Conservation (phyloP, 2,329 filamentous ascomycete species). For the Trichoderma semiorbis region DNA sequence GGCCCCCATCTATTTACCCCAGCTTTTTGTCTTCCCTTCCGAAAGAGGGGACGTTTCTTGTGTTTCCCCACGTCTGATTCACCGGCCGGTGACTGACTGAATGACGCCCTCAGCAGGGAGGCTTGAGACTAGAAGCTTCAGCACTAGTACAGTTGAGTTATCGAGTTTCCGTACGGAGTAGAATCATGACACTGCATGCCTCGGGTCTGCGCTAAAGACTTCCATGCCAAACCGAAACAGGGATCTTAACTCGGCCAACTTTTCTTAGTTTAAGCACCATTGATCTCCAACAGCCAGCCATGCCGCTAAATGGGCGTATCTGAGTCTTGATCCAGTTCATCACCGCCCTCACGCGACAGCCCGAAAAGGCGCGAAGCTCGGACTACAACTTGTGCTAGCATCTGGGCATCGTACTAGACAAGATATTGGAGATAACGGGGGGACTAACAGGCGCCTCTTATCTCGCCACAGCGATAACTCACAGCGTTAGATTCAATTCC, state of each 20-base stretch:
- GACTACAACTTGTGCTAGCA: background rate
- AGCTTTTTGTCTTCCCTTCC: background rate
- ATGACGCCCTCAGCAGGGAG: background rate
- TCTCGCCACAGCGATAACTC: slow-evolving; percentile 2
- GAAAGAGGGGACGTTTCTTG: background rate
- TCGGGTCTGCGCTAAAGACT: background rate
- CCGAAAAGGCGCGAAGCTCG: background rate
- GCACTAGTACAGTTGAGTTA: background rate
- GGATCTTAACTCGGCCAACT: slow-evolving; percentile 1
- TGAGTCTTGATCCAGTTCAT: background rate
- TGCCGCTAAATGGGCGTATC: background rate
- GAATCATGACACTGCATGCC: background rate
- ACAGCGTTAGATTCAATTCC: background rate
- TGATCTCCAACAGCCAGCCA: background rate
- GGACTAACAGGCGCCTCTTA: background rate
- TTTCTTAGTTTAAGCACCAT: background rate
- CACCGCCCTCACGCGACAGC: background rate
- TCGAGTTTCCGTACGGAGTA: background rate
- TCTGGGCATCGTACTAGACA: background rate
- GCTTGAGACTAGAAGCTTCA: background rate
- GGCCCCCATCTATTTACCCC: background rate
- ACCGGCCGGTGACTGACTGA: background rate
- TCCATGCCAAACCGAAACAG: background rate
- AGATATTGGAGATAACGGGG: slow-evolving; percentile 2
- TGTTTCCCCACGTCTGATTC: slow-evolving; percentile 4